Base-by-base conservation (phyloP, 305 asterid species). In the Stenogyne calaminthoides region DNA sequence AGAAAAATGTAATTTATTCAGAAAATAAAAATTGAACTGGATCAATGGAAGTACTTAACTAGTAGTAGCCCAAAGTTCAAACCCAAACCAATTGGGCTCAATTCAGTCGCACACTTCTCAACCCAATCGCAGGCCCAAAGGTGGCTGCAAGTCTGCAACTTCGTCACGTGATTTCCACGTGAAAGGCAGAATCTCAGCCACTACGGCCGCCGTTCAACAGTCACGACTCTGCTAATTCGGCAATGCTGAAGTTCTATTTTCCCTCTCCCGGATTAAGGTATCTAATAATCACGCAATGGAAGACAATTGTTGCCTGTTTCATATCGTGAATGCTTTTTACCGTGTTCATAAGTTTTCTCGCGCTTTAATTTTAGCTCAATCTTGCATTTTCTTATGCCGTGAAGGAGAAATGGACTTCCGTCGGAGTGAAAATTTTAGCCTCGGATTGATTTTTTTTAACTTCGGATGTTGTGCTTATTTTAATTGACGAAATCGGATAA, bases 221-320 rank as follows among this genome's bases (percentile, higher is more conserved):
- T 65, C 51, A 34, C 71, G 40, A 73, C 51, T 64, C 39, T 10
- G 73, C 71, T 7, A 37, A 16, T 70, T 25, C 42, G 68, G 77
- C 84, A 25, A 82, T 86, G 87, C n/a, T 81, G 12, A 77, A 79
- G 72, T 75, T 80, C 81, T 75, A 80, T 12, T 75, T 78, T 64
- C 74, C 54, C 76, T 77, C 80, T 68, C 86, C 87, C 71, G 75
- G 75, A 51, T 18, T 71, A 25, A 80, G 91, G 91, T 87, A 76
- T 22, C 20, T 73, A 12, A 49, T 49, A 49, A 49, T 49, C 2
- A 9, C 39, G 51, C 69, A 47, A 1, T 8, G 1, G 29, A n/a
- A 18, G 5, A 4, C 10, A 54, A 1, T 64, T 32, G 10, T 39
- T 60, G 69, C 63, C 7, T 59, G 27, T 76, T 67, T 32, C 25